phyloP scores from a whole-genome alignment of 768 basidiomycete genomes.

The Mycena belliarum region DNA sequence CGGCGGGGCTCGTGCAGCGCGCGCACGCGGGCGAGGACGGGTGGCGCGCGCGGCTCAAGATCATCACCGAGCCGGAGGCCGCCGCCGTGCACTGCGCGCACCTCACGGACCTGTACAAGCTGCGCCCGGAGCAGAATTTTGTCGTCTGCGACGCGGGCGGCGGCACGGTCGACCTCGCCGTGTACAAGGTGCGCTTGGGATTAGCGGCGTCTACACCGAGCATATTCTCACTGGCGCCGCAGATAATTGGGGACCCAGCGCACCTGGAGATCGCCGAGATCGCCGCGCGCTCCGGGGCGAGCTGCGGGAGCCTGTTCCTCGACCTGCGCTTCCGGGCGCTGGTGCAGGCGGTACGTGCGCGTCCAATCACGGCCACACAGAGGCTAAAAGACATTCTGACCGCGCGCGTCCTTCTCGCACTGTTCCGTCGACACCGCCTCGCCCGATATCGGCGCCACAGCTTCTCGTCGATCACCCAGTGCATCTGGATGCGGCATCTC shows the following conservation, averaged over 20 bases:
- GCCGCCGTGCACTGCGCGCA: constrained; percentile 91
- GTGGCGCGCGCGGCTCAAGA: constrained; percentile 81
- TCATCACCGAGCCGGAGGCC: constrained; percentile 84
- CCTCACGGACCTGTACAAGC: constrained; percentile 75
- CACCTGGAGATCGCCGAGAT: constrained; percentile 92
- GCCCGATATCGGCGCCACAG: constrained; percentile 23
- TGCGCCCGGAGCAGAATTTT: constrained; percentile 81
- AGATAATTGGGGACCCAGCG: constrained; percentile 77
- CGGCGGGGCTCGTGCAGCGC: constrained; percentile 11
- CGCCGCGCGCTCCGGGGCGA: constrained; percentile 83
- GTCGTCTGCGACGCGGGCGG: constrained; percentile 93
- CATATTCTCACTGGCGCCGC: constrained; percentile 20
- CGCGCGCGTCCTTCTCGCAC: no score
- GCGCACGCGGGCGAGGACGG: constrained; percentile 59
- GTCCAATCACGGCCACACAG: no score
- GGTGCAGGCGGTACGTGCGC: constrained; percentile 49
- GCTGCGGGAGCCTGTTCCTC: constrained; percentile 85
- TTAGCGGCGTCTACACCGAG: background rate
- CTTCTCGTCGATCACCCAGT: constrained; percentile 82
- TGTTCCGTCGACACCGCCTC: constrained; percentile 1
- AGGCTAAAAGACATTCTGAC: no score
- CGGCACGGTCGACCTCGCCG: constrained; percentile 50
- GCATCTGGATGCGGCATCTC: constrained; percentile 77
- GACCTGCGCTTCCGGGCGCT: constrained; percentile 86
- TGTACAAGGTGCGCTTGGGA: constrained; percentile 51